A percentile compares a stretch with the other conserved stretches of the same genome.
Conservation (phyloP, 2,329 filamentous ascomycete species). For the Lasiodiplodia theobromae region DNA sequence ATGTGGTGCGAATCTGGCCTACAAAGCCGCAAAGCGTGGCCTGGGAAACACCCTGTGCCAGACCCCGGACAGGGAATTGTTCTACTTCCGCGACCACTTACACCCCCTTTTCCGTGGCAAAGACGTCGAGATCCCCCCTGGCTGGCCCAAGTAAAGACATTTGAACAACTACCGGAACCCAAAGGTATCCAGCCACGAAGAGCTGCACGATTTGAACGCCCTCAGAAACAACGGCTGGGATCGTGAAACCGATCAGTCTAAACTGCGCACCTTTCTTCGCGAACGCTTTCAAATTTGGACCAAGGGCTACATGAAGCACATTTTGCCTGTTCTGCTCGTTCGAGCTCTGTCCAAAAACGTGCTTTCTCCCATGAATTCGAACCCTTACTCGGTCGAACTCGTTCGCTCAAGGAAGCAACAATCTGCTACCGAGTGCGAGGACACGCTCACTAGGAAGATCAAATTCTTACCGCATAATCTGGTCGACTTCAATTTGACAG, state of each 20-base stretch:
- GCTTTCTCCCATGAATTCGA: conserved; percentile 33
- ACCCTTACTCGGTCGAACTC: conserved; percentile 41
- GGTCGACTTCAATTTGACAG: conserved; percentile 33
- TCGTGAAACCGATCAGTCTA: conserved; percentile 38
- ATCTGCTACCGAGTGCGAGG: neutral
- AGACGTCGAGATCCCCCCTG: conserved; percentile 7
- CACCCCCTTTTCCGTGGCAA: conserved; percentile 15
- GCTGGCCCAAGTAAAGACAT: conserved; percentile 7
- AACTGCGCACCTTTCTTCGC: conserved; percentile 45
- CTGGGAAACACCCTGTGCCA: conserved; percentile 42
- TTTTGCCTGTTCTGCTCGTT: conserved; percentile 47
- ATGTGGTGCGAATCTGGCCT: conserved; percentile 46
- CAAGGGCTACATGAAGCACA: conserved; percentile 47
- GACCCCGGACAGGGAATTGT: conserved; percentile 1
- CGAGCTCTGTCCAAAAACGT: conserved; percentile 33
- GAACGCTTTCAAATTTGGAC: conserved; percentile 49
- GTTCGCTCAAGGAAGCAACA: conserved; percentile 39
- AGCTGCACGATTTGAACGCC: conserved; percentile 39
- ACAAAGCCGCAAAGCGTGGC: conserved; percentile 37
- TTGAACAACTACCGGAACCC: conserved; percentile 49
- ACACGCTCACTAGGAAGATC: conserved; percentile 41
- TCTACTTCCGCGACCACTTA: neutral
- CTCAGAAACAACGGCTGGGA: conserved; percentile 42
- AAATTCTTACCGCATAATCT: conserved; percentile 46
- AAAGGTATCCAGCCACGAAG: conserved; percentile 42